These are phyloP conservation scores for Ramularia endophylla DNA, from an alignment of 2,329 filamentous ascomycete species.

Conservation along the genomic window DNA sequence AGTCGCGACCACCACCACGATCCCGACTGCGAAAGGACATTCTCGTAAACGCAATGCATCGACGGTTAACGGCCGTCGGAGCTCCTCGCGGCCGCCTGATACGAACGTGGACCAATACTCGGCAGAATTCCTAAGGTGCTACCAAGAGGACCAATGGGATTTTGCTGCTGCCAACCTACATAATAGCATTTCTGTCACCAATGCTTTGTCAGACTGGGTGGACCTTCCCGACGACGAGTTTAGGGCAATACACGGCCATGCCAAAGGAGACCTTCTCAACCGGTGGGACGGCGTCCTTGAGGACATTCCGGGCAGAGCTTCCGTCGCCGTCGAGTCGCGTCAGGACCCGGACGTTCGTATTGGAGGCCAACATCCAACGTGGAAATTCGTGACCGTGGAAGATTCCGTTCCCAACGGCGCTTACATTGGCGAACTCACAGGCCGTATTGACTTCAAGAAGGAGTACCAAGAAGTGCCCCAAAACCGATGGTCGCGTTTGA, in stretches of 20 bases:
- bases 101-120: constrained; percentile 28
- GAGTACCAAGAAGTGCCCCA: constrained; percentile 42
- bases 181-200: constrained; percentile 67
- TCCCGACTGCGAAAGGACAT: constrained; percentile 56
- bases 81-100: constrained; percentile 67
- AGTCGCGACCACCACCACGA: constrained; percentile 49
- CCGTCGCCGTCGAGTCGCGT: constrained; percentile 48
- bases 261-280: constrained; percentile 64
- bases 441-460: constrained; percentile 42
- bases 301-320: constrained; percentile 47
- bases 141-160: constrained; percentile 43
- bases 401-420: constrained; percentile 46
- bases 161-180: constrained; percentile 69
- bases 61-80: constrained; percentile 56
- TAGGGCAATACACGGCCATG: constrained; percentile 38
- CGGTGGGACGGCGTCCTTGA: constrained; percentile 51
- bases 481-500: constrained; percentile 43
- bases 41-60: constrained; percentile 56
- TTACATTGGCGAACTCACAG: constrained; percentile 67
- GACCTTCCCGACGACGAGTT: constrained; percentile 57
- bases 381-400: constrained; percentile 60
- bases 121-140: constrained; percentile 63
- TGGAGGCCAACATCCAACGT: constrained; percentile 58
- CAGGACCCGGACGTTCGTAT: constrained; percentile 44
- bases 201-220: constrained; percentile 71